Evolutionary conservation across 306 rosid genomes (phyloP).

Genomic region (Quercus variabilis): DNA sequence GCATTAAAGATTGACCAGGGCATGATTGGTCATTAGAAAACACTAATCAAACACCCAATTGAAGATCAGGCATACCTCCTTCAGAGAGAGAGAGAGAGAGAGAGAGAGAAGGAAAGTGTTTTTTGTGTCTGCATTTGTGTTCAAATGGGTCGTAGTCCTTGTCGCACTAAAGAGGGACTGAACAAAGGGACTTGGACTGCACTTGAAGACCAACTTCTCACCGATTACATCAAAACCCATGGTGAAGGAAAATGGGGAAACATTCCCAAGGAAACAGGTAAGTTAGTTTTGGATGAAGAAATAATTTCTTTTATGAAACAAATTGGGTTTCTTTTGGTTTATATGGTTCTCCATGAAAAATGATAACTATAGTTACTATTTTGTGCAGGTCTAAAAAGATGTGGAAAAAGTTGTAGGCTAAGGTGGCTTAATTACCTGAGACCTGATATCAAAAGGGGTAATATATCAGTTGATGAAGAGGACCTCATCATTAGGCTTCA

Average conservation of each 20-base stretch:
- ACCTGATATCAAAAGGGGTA: conserved; percentile 20
- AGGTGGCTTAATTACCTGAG: conserved; percentile 25
- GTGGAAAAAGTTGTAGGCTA: conserved; percentile 28
- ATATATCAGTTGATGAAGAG: conserved; percentile 11
- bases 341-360: no score
- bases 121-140: background rate
- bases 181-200: conserved; percentile 47
- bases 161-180: conserved; percentile 10
- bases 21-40: no score
- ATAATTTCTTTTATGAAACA: no score
- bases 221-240: conserved; percentile 22
- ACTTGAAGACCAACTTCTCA: conserved; percentile 31
- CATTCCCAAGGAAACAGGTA: conserved; percentile 40
- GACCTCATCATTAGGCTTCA: conserved; percentile 27
- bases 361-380: no score
- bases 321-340: no score
- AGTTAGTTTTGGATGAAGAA: no score
- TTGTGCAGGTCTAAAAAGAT: conserved; percentile 15
- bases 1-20: no score
- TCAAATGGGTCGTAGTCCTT: conserved; percentile 27
- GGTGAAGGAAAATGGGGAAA: conserved; percentile 46
- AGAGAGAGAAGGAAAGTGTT: no score
- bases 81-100: no score
- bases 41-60: no score
- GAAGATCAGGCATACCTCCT: no score